Conservation (phyloP, 2,329 filamentous ascomycete genomes). For the Ophiostoma ips region DNA sequence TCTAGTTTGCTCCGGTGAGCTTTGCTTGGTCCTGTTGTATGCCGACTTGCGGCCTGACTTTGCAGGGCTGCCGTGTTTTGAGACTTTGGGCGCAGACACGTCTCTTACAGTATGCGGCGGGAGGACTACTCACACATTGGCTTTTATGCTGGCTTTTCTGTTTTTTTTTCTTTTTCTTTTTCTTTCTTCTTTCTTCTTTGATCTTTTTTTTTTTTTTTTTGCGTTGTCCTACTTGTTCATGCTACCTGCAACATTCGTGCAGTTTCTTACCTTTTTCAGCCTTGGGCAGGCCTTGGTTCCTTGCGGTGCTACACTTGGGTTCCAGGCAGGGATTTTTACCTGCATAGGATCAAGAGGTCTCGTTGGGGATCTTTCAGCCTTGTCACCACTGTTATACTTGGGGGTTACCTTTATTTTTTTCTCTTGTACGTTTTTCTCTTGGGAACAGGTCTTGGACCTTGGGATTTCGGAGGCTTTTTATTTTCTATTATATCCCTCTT, state of each 20-base stretch:
- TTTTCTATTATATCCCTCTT: constrained; percentile 2
- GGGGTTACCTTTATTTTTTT: neutral
- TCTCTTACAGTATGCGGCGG: too few species aligned
- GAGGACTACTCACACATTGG: too few species aligned
- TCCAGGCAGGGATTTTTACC: neutral
- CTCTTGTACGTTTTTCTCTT: neutral
- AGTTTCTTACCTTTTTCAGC: neutral
- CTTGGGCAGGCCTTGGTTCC: neutral
- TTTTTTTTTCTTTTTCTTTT: neutral
- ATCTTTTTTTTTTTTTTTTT: neutral
- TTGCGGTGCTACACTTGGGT: neutral
- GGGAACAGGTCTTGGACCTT: neutral
- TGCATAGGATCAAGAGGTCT: too few species aligned
- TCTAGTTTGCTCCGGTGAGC: constrained; percentile 5
- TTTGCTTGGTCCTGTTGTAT: neutral
- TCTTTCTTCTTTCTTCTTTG: neutral
- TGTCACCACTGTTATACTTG: too few species aligned
- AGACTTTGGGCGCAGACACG: neutral
- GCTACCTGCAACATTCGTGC: neutral
- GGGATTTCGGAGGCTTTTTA: neutral
- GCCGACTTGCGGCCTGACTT: neutral
- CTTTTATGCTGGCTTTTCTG: too few species aligned
- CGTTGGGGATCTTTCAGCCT: too few species aligned
- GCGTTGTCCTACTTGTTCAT: neutral
- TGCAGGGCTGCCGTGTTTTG: too few species aligned